Percentiles rank a stretch among this genome's conserved stretches.
These are phyloP conservation scores for Neostapfia colusana DNA, from an alignment of 176 grass and related monocot genomes.

Conservation along the genomic window DNA sequence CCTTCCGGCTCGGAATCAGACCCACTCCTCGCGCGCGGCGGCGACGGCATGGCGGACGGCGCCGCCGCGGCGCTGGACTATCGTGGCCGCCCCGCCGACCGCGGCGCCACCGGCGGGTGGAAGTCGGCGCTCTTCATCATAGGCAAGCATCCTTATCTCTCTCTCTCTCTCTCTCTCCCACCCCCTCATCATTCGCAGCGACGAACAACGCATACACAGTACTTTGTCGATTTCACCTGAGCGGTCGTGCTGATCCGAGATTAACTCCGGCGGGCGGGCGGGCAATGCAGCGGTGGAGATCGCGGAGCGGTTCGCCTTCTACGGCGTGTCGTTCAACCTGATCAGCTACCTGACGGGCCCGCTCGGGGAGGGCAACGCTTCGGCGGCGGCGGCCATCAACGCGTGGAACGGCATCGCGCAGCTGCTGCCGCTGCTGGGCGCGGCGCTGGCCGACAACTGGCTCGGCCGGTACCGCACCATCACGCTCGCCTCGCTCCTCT, in stretches of 20 bases:
- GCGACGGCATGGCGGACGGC: conserved; percentile 1
- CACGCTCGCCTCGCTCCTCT: conserved; percentile 38
- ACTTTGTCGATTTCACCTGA: neutral
- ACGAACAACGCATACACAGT: no score
- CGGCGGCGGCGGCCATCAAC: conserved; percentile 55
- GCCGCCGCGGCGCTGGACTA: conserved; percentile 41
- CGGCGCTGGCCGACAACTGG: conserved; percentile 50
- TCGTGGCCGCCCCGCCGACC: conserved; percentile 48
- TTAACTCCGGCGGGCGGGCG: neutral
- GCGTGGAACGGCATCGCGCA: conserved; percentile 53
- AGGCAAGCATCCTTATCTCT: conserved; percentile 17
- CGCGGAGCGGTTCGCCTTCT: conserved; percentile 55
- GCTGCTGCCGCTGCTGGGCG: conserved; percentile 59
- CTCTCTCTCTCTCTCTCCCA: no score
- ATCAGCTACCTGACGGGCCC: conserved; percentile 69
- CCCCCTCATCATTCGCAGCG: neutral
- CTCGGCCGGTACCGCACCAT: conserved; percentile 56
- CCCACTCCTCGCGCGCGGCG: conserved; percentile 29
- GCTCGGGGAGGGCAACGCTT: conserved; percentile 45
- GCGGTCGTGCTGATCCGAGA: neutral
- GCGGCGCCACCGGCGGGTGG: conserved; percentile 54
- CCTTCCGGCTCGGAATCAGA: conserved; percentile 22
- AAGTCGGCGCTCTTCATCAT: conserved; percentile 61
- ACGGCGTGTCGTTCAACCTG: conserved; percentile 54
- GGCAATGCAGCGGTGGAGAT: conserved; percentile 55